These are phyloP conservation scores for Salix arbutifolia DNA, from an alignment of 345 rosid species.

Conservation along the genomic window DNA sequence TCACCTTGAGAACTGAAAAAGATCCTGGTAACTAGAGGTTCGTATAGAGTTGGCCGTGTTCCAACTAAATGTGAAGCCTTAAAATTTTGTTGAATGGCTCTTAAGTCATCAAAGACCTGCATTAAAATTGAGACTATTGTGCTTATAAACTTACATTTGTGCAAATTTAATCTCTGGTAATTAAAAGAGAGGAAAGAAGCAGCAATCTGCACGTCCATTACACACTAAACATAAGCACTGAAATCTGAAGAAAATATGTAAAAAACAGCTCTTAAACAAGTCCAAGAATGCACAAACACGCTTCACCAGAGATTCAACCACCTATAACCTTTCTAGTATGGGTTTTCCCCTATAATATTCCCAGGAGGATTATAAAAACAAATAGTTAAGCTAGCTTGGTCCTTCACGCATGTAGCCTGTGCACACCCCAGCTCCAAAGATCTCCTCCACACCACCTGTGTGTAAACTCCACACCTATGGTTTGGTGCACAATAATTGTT, in stretches of 20 bases:
- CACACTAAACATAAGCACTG: neutral
- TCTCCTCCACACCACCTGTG: conserved; percentile 78
- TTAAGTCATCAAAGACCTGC: neutral
- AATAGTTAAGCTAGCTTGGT: conserved; percentile 51
- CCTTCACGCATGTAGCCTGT: conserved; percentile 51
- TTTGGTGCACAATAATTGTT: conserved; percentile 48
- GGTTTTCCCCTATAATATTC: conserved; percentile 63
- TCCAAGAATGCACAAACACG: neutral
- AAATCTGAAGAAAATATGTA: neutral
- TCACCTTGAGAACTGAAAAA: neutral
- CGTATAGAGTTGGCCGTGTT: no score
- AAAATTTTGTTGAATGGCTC: neutral
- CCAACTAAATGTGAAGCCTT: neutral
- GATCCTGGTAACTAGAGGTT: neutral
- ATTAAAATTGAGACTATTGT: neutral
- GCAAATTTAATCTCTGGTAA: no score
- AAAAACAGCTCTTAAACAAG: neutral
- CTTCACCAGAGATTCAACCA: neutral
- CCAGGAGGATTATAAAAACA: conserved; percentile 91
- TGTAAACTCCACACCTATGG: conserved; percentile 69
- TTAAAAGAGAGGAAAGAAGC: no score
- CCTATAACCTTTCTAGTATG: conserved; percentile 36
- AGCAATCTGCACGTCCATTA: neutral
- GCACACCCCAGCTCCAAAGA: conserved; percentile 69
- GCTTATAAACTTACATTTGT: neutral